Base-by-base conservation (phyloP, 306 rosid species). In the Vachellia pachyceras region DNA sequence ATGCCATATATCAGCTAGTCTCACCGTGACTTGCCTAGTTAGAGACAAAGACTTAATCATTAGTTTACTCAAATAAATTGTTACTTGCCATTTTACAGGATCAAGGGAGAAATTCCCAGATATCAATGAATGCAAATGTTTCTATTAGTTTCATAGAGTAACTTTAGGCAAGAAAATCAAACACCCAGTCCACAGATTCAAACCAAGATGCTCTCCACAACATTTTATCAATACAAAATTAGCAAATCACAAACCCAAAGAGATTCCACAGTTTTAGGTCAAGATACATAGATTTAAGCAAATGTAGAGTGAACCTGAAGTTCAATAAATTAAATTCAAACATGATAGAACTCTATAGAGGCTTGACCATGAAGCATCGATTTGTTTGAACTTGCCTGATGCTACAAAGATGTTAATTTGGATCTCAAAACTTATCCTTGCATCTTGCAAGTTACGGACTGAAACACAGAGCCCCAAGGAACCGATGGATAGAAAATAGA, bases 351-450 rank as follows among this genome's bases (percentile, higher is more conserved):
- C 49, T 40, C 37, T n/a, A n/a, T 11, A 10, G 18, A 42, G 54
- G 42, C 36, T 15, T 41, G 54, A 42, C 54, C 54, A 41, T 20
- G 18, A 42, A 69, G 73, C 10, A 42, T 42, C 54, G 4, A 22
- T 69, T 20, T 69, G 36, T 20, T 22, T 22, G n/a, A 70, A 44
- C 57, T 44, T 70, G 40, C 57, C 75, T 69, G 57, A 7, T 69
- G 35, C 36, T 41, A 10, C 18, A 33, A 41, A 40, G 73, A 20
- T 35, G n/a, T 42, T 69, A 42, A 41, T 22, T 68, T 41, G 52
- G 50, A 69, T 69, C 54, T 69, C 36, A 22, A 37, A n/a, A n/a
- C 73, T 41, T 69, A 41, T n/a, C 52, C 49, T 39, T 39, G 72
- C 13, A 37, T 67, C 49, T 68, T 68, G 49, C 50, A 18, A 40